Evolutionary conservation across 129 eudicot genomes (phyloP), one percentile per base, ranked within the genome.

Genomic region (Saussurea involucrata): DNA sequence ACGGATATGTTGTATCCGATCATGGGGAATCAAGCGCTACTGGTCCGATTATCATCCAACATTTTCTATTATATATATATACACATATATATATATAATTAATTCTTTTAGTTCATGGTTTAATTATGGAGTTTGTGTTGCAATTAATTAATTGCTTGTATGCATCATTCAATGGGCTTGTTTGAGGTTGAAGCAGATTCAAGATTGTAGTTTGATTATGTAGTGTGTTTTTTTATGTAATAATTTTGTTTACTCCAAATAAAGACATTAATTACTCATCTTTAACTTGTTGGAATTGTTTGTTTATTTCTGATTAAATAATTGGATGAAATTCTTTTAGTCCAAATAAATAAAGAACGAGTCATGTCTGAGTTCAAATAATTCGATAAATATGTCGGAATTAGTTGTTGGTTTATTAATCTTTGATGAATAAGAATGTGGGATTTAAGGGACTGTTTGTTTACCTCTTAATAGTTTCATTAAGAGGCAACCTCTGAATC

Each of bases 21-120:
- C 67, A 46, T 44, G 79, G 83, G 83, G 83, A 80, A 80, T 80
- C 49, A 80, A 80, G 83, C 79, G 13, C 68, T 44, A 66, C 79
- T 80, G 83, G 83, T 80, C 83, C 83, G 83, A 73, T 80, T 68
- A 57, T 33, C 29, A 18, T 40, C 20, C 74, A 53, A 11, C 68
- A 20, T 2, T 77, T 55, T 60, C 49, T 63, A 71, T 37, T 64
- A 42, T 63, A 27, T 27, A 37, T 61, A 40, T 27, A 37, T 61
- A 18, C 37, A 58, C 6, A 20, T 40, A 24, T 11, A 49, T 76
- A 22, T 31, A 53, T 31, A 13, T 72, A 75, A 11, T 63, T 71
- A 72, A 63, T 80, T 72, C 53, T 78, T 78, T 65, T 63, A 24
- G 32, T 79, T 24, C 53, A 67, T 65, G 42, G 60, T 64, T 64